Base-by-base conservation (phyloP, 2,329 filamentous ascomycete genomes). In the Phyllosticta citriasiana region DNA sequence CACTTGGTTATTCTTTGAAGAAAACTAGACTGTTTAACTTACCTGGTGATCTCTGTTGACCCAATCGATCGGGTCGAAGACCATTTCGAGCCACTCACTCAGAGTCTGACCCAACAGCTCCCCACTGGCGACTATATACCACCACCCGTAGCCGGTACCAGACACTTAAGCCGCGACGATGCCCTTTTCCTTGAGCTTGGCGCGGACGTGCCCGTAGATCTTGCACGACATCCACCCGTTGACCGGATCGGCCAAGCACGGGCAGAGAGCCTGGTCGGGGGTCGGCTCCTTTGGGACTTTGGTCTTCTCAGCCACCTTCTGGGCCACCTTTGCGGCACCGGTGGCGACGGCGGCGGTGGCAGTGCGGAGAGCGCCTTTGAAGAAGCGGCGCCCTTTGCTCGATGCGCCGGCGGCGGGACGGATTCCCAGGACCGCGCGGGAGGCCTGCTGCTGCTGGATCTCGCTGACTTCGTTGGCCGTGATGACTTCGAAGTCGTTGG, bases 381-480 rank as follows among this genome's bases (percentile, higher is more conserved):
- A 35, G 12, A 35, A 1, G 14, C 33, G 9, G 9, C 33, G 9
- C 12, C 33, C 33, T 35, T 27, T 8, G 26, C 26, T 8, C 26
- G 33, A 35, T 3, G 9, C 33, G 3, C 33, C 33, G 33, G 33
- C 10, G 14, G 33, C 4, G 33, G 33, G 33, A 40, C 33, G 6
- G 9, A 40, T 12, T 14, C 33, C 33, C 33, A 40, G 4, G 2
- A 16, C 9, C 33, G 33, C 33, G 10, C 33, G 33, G 10, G 27
- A 6, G 27, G 33, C 10, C 14, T 40, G 33, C 33, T 40, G 33
- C 33, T 12, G 14, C 65, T 76, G 26, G 69, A 72, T 33, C 67
- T 68, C 30, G 73, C 75, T 16, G 66, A 78, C 25, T 75, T 91
- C 7, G 76, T 81, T 53, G 68, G 77, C 51, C 84, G 88, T 64